Conservation (phyloP, 371 early-diverging fungal genomes). For the Funneliformis caledonium region DNA sequence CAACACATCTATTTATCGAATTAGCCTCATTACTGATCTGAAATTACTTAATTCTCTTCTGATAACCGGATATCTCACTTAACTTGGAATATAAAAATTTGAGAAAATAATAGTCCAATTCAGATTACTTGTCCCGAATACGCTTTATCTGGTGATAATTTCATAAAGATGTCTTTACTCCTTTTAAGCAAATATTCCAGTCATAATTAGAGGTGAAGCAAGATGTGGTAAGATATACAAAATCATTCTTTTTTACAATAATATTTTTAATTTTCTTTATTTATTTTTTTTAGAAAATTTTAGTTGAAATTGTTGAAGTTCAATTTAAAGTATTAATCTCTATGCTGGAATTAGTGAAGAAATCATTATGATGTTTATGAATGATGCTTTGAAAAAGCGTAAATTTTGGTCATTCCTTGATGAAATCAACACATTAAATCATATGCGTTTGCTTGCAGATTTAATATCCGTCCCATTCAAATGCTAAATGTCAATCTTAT, state of each 20-base stretch:
- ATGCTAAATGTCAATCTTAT: too few relatives aligned
- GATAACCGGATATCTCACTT: conserved; percentile 14
- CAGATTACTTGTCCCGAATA: conserved; percentile 17
- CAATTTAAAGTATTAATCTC: conserved; percentile 19
- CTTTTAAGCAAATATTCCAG: conserved; percentile 38
- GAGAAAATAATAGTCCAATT: conserved; percentile 21
- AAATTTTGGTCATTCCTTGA: too few relatives aligned
- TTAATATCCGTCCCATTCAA: too few relatives aligned
- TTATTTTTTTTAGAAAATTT: conserved; percentile 19
- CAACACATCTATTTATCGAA: conserved; percentile 36
- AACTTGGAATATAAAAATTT: conserved; percentile 13
- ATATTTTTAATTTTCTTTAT: neutral
- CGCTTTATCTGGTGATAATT: conserved; percentile 39
- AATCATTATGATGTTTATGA: neutral
- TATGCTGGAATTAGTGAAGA: conserved; percentile 40
- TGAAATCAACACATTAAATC: too few relatives aligned
- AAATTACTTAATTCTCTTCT: conserved; percentile 28
- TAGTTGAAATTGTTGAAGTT: conserved; percentile 33
- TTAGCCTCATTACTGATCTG: conserved; percentile 35
- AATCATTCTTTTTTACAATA: neutral
- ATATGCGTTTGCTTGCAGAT: too few relatives aligned
- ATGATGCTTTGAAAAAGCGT: too few relatives aligned
- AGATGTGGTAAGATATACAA: conserved; percentile 33
- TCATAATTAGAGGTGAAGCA: conserved; percentile 37
- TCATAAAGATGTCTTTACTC: conserved; percentile 37